phyloP scores from a whole-genome alignment of 2,329 filamentous ascomycete species.

The Exophiala alcalophila region DNA sequence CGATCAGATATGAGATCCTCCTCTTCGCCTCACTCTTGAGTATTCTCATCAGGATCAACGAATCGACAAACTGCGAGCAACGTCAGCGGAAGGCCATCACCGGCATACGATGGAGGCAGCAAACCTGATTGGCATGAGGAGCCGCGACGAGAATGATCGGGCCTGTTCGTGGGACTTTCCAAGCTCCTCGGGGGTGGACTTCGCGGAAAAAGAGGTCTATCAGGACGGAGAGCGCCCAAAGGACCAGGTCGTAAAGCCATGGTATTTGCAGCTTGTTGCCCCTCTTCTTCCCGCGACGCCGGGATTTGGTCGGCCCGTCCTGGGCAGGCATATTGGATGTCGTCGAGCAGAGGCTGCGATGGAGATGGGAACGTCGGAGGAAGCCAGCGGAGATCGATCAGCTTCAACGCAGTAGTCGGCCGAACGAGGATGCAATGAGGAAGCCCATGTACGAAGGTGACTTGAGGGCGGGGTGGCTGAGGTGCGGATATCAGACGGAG shows the following conservation, averaged over 20 bases:
- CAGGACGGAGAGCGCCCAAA: constrained; percentile 60
- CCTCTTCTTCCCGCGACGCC: constrained; percentile 33
- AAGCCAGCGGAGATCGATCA: background rate
- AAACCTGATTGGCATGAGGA: constrained; percentile 90
- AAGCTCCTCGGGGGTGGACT: constrained; percentile 89
- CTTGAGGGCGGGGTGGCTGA: background rate
- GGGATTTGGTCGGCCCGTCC: constrained; percentile 1
- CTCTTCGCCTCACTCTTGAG: constrained; percentile 82
- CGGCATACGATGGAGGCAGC: constrained; percentile 29
- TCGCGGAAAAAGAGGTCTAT: constrained; percentile 98
- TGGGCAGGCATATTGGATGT: constrained; percentile 15
- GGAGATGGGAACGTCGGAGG: no score
- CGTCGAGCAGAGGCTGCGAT: no score
- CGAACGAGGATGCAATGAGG: background rate
- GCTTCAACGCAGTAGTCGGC: background rate
- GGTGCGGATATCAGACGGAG: no score
- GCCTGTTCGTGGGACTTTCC: constrained; percentile 85
- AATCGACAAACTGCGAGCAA: constrained; percentile 72
- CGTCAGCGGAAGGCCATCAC: constrained; percentile 11
- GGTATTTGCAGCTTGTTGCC: constrained; percentile 45
- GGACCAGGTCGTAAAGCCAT: constrained; percentile 50
- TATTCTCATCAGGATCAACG: constrained; percentile 86
- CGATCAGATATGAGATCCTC: constrained; percentile 87
- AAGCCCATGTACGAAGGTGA: background rate
- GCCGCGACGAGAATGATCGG: constrained; percentile 94